Conservation (phyloP, 768 basidiomycete species). For the Botryobasidium botryosum region DNA sequence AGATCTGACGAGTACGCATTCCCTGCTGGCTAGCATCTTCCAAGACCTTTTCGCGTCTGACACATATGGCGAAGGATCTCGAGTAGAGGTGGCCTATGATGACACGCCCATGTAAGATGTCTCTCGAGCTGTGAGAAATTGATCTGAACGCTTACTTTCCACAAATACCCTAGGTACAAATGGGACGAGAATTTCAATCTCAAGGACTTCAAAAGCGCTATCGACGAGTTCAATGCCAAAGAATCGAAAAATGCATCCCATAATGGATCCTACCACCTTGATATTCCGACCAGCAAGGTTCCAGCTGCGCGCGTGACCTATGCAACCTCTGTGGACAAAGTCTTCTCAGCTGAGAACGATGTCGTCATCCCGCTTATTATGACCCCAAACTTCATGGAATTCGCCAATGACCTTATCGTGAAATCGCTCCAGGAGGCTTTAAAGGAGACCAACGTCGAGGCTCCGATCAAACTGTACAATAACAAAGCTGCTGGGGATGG, state of each 20-base stretch:
- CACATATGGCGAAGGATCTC: too few relatives aligned
- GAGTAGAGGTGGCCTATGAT: too few relatives aligned
- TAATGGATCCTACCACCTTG: neutral
- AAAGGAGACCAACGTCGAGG: too few relatives aligned
- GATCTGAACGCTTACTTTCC: too few relatives aligned
- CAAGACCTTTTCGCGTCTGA: too few relatives aligned
- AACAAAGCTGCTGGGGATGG: neutral
- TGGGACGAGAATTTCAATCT: conserved; percentile 1
- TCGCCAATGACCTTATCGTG: neutral
- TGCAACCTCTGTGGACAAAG: neutral
- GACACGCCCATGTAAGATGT: too few relatives aligned
- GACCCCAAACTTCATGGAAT: neutral
- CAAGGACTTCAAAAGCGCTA: neutral
- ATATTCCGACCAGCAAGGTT: neutral
- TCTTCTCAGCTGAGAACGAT: neutral
- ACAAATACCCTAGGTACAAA: neutral
- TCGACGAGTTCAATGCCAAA: neutral
- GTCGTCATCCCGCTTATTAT: neutral
- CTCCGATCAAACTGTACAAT: neutral
- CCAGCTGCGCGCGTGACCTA: neutral
- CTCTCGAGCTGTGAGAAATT: too few relatives aligned
- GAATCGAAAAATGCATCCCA: neutral
- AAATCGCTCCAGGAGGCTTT: neutral
- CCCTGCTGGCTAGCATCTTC: too few relatives aligned
- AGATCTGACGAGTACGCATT: too few relatives aligned